These are phyloP conservation scores for Cyberlindnera suaveolens DNA, from an alignment of 805 yeast genomes.

Conservation along the genomic window DNA sequence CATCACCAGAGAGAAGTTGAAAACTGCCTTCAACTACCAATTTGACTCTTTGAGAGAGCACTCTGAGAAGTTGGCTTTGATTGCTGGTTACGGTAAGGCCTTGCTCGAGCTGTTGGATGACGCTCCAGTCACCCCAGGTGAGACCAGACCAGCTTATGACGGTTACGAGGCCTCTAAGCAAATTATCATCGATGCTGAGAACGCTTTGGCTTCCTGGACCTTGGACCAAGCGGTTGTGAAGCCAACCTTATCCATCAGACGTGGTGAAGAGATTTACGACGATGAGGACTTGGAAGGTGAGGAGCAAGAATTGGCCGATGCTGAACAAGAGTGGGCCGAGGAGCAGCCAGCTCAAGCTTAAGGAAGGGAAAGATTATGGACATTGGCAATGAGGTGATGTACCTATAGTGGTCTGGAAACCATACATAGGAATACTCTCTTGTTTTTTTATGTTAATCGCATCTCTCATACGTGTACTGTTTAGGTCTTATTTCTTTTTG, in stretches of 20 bases:
- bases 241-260: constrained; percentile 68
- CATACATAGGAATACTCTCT: neutral
- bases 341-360: constrained; percentile 23
- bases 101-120: constrained; percentile 77
- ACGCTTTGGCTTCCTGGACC: constrained; percentile 80
- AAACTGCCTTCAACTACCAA: constrained; percentile 78
- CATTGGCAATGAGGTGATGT: neutral
- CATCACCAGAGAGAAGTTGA: constrained; percentile 81
- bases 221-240: constrained; percentile 75
- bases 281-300: constrained; percentile 40
- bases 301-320: constrained; percentile 45
- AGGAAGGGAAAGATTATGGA: neutral
- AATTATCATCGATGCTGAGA: constrained; percentile 80
- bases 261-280: constrained; percentile 46
- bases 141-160: constrained; percentile 83
- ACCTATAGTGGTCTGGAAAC: neutral
- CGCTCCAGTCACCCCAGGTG: constrained; percentile 86
- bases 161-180: constrained; percentile 87
- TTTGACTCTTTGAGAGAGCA: constrained; percentile 82
- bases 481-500: neutral
- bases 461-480: neutral
- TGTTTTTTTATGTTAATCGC: neutral
- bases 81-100: constrained; percentile 89
- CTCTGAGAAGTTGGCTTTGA: constrained; percentile 78
- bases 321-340: constrained; percentile 49